Conservation (phyloP, 2,329 filamentous ascomycete genomes). For the Calonectria honghensis region DNA sequence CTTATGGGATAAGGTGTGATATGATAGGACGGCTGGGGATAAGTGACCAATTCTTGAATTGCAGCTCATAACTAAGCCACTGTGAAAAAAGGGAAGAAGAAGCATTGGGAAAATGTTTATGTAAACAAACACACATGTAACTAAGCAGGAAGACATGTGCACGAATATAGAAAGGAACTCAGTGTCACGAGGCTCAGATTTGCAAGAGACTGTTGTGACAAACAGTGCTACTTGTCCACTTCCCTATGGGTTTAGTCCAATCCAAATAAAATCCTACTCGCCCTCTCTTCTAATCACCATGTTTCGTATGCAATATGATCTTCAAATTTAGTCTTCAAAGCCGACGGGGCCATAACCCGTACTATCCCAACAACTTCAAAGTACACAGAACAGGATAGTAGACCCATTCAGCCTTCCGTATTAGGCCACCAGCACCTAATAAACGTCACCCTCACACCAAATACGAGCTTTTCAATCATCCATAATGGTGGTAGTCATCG, state of each 20-base stretch:
- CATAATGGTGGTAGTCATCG: not conserved
- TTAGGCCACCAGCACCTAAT: not conserved
- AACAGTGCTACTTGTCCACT: not conserved
- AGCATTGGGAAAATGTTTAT: not conserved
- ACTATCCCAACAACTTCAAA: not conserved
- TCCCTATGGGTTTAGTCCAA: not conserved
- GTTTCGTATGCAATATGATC: slow-evolving; percentile 11
- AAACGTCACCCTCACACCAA: not conserved
- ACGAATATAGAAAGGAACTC: slow-evolving; percentile 3
- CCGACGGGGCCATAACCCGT: not conserved
- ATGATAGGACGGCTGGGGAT: not conserved
- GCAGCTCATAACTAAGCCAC: not conserved
- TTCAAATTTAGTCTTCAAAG: slow-evolving; percentile 27
- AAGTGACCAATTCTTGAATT: not conserved
- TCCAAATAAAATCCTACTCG: slow-evolving; percentile 27
- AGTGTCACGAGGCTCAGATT: slow-evolving; percentile 14
- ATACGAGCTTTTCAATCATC: not conserved
- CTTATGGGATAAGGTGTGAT: not conserved
- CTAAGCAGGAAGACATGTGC: not conserved
- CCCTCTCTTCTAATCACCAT: slow-evolving; percentile 17
- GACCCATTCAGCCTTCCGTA: slow-evolving; percentile 7
- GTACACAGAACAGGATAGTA: not conserved
- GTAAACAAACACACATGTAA: not conserved
- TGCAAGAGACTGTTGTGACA: slow-evolving; percentile 15
- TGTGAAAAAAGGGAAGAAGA: no score